Evolutionary conservation across 805 yeast species (phyloP), one percentile per base, ranked within the genome.

Genomic region (Dipodascus albidus): DNA sequence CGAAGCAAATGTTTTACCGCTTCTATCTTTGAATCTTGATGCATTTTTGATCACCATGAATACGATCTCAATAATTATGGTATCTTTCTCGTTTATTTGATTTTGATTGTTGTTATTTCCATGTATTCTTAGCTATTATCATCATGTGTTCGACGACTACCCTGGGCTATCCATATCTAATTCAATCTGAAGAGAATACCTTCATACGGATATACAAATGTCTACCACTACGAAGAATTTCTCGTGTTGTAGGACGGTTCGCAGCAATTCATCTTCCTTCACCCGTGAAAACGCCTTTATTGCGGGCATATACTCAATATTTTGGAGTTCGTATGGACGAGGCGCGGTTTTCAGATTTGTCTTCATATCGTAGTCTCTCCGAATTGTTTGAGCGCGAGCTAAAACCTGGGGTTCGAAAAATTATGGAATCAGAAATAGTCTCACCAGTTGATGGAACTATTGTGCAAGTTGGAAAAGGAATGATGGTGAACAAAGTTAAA

Each of bases 401-500:
- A 44, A 79, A 74, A 61, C 86, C 89, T 0, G 95, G 85, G 24
- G 80, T 77, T 0, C 78, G 99, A 59, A 95, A 96, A 1, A 69
- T 93, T 23, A 81, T 77, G 53, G 70, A 73, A n/a, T 71, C 82
- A 1, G 78, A 81, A 53, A 69, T 93, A 50, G 93, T 83, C 4
- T 83, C 93, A 38, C 99, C 99, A 2, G 82, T 96, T 54, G 99
- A 93, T 69, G 99, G 99, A 20, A 83, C 79, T 58, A 84, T 93
- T 19, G 71, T 93, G 55, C 89, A 87, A 61, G 77, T 87, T 55
- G 99, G 99, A 22, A 87, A 85, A 59, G 62, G 66, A 27, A 11
- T 6, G 6, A 62, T 65, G 38, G 88, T 93, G 55, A 98, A 93
- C 67, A 97, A 91, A 68, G 98, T 93, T 44, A 93, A 93, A 71